Conservation (phyloP, 108 stramenopile species). For the Chaetoceros tenuissimus region DNA sequence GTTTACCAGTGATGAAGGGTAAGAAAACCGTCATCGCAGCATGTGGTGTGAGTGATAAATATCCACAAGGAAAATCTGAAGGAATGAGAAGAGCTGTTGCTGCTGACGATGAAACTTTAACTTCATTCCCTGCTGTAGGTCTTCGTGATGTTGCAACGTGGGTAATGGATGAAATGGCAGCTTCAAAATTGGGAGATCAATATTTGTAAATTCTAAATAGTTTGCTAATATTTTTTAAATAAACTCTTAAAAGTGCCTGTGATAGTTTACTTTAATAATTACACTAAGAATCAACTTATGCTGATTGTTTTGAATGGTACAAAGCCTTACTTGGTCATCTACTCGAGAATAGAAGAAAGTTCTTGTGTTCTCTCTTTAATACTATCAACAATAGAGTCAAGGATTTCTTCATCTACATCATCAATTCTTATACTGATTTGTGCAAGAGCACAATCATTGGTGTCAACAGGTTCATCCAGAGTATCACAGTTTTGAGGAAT, state of each 20-base stretch:
- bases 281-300: too few species aligned
- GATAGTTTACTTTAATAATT: too few species aligned
- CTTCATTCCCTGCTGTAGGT: slow-evolving; percentile 60
- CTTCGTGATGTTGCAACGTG: slow-evolving; percentile 47
- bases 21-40: slow-evolving; percentile 63
- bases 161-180: slow-evolving; percentile 70
- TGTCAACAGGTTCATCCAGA: background rate
- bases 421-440: background rate
- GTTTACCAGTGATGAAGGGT: slow-evolving; percentile 65
- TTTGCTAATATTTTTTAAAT: too few species aligned
- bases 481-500: background rate
- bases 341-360: background rate
- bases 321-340: too few species aligned
- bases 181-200: slow-evolving; percentile 25
- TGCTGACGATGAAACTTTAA: slow-evolving; percentile 38
- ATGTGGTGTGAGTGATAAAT: slow-evolving; percentile 59
- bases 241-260: too few species aligned
- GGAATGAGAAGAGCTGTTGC: slow-evolving; percentile 66
- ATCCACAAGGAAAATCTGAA: slow-evolving; percentile 65
- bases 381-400: background rate
- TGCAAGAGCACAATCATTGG: background rate
- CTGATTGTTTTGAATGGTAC: too few species aligned
- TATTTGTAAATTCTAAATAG: too few species aligned
- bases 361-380: background rate
- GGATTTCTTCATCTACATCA: background rate